A percentile compares a stretch with the other conserved stretches of the same genome.
These are phyloP conservation scores for Komagataella pastoris DNA, from an alignment of 805 yeast genomes.

Conservation along the genomic window DNA sequence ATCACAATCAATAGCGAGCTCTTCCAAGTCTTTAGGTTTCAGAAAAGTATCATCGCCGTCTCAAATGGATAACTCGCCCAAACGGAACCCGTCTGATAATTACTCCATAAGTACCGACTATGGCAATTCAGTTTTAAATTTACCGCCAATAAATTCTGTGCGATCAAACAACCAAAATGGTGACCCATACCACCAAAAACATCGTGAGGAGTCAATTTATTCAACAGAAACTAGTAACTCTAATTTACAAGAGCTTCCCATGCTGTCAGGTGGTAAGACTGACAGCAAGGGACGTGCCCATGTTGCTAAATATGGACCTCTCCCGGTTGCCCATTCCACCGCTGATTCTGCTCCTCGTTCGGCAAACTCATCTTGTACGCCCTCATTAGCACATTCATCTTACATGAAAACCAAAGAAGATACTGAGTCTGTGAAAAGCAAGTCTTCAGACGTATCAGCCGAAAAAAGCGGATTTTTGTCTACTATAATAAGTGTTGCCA, in stretches of 20 bases:
- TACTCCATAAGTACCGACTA: background rate
- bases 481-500: background rate
- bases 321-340: background rate
- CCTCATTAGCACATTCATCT: background rate
- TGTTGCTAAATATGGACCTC: background rate
- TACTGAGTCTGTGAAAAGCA: background rate
- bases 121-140: background rate
- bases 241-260: background rate
- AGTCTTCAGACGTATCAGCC: background rate
- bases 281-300: background rate
- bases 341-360: background rate
- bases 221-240: background rate
- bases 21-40: background rate
- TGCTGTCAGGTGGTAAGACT: background rate
- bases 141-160: background rate
- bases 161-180: background rate
- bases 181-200: background rate
- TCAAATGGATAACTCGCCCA: background rate
- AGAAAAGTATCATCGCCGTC: background rate
- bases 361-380: background rate
- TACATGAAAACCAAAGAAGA: background rate
- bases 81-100: background rate
- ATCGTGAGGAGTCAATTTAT: background rate
- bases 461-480: background rate
- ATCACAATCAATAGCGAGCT: background rate